A percentile compares a stretch with the other conserved stretches of the same genome.
Conservation (phyloP, 2,329 filamentous ascomycete species). For the Verticillium dahliae region DNA sequence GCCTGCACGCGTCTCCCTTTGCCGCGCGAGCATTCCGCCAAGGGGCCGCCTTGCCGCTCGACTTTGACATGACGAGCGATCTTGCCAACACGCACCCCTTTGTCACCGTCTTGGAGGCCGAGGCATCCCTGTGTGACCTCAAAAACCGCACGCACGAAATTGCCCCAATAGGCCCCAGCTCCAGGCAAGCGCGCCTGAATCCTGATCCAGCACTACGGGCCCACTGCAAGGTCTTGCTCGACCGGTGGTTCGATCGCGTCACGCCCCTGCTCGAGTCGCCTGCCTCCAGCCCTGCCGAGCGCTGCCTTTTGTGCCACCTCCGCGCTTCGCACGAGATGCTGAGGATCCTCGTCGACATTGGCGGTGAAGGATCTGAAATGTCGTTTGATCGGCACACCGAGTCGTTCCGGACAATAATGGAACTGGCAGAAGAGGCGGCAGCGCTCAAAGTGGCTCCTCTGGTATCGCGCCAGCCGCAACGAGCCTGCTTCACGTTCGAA, state of each 20-base stretch:
- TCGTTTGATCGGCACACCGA: conserved; percentile 26
- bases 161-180: neutral
- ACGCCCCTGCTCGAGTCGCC: neutral
- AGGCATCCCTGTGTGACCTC: neutral
- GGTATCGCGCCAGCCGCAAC: neutral
- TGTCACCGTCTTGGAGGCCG: neutral
- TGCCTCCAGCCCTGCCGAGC: neutral
- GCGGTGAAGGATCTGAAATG: conserved; percentile 18
- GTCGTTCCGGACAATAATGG: conserved; percentile 28
- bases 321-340: conserved; percentile 19
- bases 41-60: neutral
- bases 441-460: neutral
- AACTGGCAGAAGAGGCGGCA: conserved; percentile 15
- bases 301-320: conserved; percentile 5
- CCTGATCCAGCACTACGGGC: neutral
- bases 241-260: neutral
- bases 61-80: neutral
- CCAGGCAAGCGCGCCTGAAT: neutral
- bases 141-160: neutral
- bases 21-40: neutral
- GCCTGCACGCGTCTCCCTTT: neutral
- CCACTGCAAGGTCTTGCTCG: neutral
- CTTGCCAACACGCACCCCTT: neutral
- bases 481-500: conserved; percentile 29
- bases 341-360: conserved; percentile 26